Base-by-base conservation (phyloP, 164 flowering plant genomes). In the Stephania cephalantha region DNA sequence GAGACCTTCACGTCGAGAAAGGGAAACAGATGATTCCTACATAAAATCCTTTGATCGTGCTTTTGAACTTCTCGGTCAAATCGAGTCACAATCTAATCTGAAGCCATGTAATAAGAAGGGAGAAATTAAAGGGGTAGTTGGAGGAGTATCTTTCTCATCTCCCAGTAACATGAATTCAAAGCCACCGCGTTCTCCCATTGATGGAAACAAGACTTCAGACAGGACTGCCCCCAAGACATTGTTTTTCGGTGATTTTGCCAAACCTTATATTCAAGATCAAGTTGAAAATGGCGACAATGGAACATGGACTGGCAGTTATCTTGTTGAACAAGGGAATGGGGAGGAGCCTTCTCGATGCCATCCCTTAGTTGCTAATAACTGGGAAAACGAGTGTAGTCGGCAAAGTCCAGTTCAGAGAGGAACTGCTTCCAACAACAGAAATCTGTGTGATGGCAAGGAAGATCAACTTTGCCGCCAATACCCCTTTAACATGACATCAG, bases 41-140 rank as follows among this genome's bases (percentile, higher is more conserved):
- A 72, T 84, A 7, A 95, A 88, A 77, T 90, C 99, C 3, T 90
- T 63, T 73, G 93, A 91, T 22, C 90, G 95, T 46, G 99, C 98
- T 58, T 53, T 30, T 52, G 79, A 86, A 68, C 80, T 88, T 80
- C 82, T 95, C 61, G 46, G 68, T 71, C 88, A 89, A 75, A 12
- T 85, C 4, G 98, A 94, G 53, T 74, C 83, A 55, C 52, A 52
- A 18, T 35, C 81, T 20, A 66, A n/a, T 67, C 53, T 31, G 5
- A 76, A 75, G 12, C 53, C 74, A 65, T 30, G 3, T 30, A 69
- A 68, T 9, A 73, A 70, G 52, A 44, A 61, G 31, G 72, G 71
- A 65, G 76, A 78, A 4, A 31, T 53, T 20, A 35, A 44, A 13
- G 55, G n/a, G 5, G 78, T 73, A 66, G 30, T 52, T 1, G 70